Evolutionary conservation across 1,284 basidiomycete genomes (phyloP).

Genomic region (Moniliella sp.): DNA sequence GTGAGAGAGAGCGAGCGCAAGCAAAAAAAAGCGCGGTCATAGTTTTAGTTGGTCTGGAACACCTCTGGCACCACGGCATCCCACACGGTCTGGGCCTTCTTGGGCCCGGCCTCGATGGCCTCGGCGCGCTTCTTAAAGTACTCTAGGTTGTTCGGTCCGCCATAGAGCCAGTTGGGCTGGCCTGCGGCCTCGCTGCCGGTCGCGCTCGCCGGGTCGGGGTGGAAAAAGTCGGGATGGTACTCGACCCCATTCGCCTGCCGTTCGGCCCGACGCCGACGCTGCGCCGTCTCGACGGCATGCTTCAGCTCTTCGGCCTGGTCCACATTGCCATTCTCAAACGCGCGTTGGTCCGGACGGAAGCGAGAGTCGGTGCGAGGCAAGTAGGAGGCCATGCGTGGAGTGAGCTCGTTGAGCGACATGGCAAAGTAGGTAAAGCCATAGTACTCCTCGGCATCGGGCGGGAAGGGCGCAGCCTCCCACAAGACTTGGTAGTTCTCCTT

Average conservation of each 20-base stretch:
- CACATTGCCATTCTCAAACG: constrained; percentile 58
- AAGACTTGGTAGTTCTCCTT: constrained; percentile 25
- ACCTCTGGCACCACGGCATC: too few species aligned
- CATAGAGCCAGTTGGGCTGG: constrained; percentile 19
- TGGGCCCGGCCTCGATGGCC: neutral
- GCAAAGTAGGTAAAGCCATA: constrained; percentile 33
- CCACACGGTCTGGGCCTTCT: neutral
- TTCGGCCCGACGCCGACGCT: constrained; percentile 34
- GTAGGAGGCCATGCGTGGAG: constrained; percentile 43
- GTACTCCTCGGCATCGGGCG: constrained; percentile 18
- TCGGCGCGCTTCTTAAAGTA: constrained; percentile 4
- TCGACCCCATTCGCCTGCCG: constrained; percentile 30
- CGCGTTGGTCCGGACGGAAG: constrained; percentile 60
- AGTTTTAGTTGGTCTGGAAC: too few species aligned
- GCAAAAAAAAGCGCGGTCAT: too few species aligned
- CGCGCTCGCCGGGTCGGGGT: too few species aligned
- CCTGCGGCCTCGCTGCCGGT: too few species aligned
- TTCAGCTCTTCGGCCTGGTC: constrained; percentile 59
- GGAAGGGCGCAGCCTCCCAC: constrained; percentile 27
- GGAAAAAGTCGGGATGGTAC: constrained; percentile 22
- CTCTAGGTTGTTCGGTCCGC: constrained; percentile 10
- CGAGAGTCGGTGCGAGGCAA: constrained; percentile 68
- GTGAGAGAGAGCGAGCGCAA: too few species aligned
- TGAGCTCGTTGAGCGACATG: constrained; percentile 28
- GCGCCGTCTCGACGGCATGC: constrained; percentile 47